Conservation (phyloP, 352 stramenopile genomes). For the Pythium dissotocum region DNA sequence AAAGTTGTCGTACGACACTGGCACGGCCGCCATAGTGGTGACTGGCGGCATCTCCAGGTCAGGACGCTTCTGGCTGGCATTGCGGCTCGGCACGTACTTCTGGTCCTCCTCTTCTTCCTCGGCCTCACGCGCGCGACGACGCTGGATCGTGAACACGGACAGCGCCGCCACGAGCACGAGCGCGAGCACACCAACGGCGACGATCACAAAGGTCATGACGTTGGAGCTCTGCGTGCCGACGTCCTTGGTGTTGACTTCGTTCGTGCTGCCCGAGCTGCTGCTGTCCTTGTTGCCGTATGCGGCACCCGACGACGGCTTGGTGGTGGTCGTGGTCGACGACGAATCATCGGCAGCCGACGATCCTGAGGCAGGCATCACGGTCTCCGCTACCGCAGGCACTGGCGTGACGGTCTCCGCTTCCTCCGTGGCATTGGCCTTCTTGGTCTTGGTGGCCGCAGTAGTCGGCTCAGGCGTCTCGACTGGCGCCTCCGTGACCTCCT, state of each 20-base stretch:
- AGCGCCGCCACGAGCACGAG: conserved; percentile 12
- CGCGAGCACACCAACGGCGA: conserved; percentile 16
- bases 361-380: not conserved
- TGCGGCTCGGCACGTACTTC: conserved; percentile 18
- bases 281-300: conserved; percentile 10
- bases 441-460: conserved; percentile 9
- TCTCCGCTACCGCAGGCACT: not conserved
- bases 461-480: conserved; percentile 15
- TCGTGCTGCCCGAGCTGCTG: conserved; percentile 9
- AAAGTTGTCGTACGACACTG: conserved; percentile 16
- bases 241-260: conserved; percentile 10
- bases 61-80: conserved; percentile 10
- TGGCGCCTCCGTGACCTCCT: not conserved
- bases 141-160: conserved; percentile 14
- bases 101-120: conserved; percentile 22
- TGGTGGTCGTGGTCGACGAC: conserved; percentile 1
- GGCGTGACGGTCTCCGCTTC: not conserved
- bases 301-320: conserved; percentile 2
- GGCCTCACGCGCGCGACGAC: conserved; percentile 7
- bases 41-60: conserved; percentile 7
- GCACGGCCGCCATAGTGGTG: conserved; percentile 9
- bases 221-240: not conserved
- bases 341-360: not conserved
- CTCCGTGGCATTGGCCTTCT: conserved; percentile 5
- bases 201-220: conserved; percentile 15